A percentile compares a stretch with the other conserved stretches of the same genome.
Conservation (phyloP, 2,329 filamentous ascomycete species). For the Microdochium paspali region DNA sequence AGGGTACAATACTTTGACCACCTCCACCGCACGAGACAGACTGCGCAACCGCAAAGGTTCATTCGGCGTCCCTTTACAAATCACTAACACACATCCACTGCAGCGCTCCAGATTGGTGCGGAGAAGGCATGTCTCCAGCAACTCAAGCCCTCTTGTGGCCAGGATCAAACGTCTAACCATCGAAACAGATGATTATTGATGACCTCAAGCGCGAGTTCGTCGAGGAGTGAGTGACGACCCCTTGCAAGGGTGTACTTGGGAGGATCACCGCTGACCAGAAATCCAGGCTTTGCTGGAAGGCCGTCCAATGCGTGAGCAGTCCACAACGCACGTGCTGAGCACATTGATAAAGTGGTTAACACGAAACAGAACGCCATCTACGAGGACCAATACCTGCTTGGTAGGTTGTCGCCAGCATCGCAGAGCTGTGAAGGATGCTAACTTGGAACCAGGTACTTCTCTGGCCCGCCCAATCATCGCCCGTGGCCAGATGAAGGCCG, state of each 20-base stretch:
- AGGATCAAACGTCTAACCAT: slow-evolving; percentile 15
- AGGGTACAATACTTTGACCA: slow-evolving; percentile 44
- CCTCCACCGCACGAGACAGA: slow-evolving; percentile 16
- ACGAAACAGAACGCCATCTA: slow-evolving; percentile 46
- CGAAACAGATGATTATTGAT: slow-evolving; percentile 48
- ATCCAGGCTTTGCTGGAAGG: slow-evolving; percentile 5
- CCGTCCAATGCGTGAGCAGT: slow-evolving; percentile 1
- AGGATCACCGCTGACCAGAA: slow-evolving; percentile 21
- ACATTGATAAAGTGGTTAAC: not conserved
- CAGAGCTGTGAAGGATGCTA: slow-evolving; percentile 3
- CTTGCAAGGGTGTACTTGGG: slow-evolving; percentile 8
- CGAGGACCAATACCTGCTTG: slow-evolving; percentile 49
- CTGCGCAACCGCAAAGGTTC: not conserved
- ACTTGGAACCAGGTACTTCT: slow-evolving; percentile 38
- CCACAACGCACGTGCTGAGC: not conserved
- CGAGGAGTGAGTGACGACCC: slow-evolving; percentile 38
- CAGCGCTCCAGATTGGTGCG: slow-evolving; percentile 50
- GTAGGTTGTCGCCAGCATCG: slow-evolving; percentile 12
- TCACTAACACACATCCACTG: not conserved
- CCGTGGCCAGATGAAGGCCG: slow-evolving; percentile 54
- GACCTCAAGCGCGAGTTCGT: slow-evolving; percentile 70
- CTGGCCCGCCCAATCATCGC: slow-evolving; percentile 65
- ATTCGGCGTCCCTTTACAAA: not conserved
- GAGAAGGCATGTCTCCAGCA: slow-evolving; percentile 28
- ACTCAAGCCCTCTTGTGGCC: not conserved